Base-by-base conservation (phyloP, 345 rosid species). In the Angophora floribunda region DNA sequence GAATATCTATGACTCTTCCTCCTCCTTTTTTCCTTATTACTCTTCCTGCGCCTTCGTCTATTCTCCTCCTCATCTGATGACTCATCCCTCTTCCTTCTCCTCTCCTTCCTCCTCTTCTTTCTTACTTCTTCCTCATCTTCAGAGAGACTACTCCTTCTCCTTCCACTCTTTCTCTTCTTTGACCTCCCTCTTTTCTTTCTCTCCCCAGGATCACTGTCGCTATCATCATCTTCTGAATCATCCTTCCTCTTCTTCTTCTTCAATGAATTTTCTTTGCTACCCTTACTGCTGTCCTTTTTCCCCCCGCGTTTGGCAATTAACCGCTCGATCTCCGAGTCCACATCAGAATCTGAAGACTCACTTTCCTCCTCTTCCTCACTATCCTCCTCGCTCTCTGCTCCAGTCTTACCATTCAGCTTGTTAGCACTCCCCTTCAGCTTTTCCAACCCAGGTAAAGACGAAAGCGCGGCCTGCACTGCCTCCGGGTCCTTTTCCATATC, bases 251-350 rank as follows among this genome's bases (percentile, higher is more conserved):
- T 90, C 94, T 88, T 78, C 92, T 89, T 93, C 84, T 91, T 92
- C 1, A 89, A 90, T 8, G 89, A 90, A 92, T 86, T 93, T 87
- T 87, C 91, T 86, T 89, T 89, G 45, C 90, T 61, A 88, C 92
- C 85, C 78, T 49, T 65, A 41, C 44, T n/a, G 24, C 85, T 17
- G 47, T 63, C 90, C 93, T 94, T 96, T 94, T 94, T 97, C 87
- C 98, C 98, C 88, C 67, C 89, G 86, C 98, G 93, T 90, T 91
- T 91, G 78, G 99, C 99, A 86, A 98, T 93, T 88, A 98, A 94
- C 95, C 93, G 95, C 96, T 97, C 99, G 57, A 97, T 97, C 91
- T 96, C 99, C 0, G 98, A 93, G 92, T 98, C 97, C 70, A 86
- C 99, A 90, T 96, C 99, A 1, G 98, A 95, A 90, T 97, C 99